A percentile compares a stretch with the other conserved stretches of the same genome.
Evolutionary conservation across 176 grass and related monocot genomes (phyloP).

Genomic region (Thinopyrum elongatum): DNA sequence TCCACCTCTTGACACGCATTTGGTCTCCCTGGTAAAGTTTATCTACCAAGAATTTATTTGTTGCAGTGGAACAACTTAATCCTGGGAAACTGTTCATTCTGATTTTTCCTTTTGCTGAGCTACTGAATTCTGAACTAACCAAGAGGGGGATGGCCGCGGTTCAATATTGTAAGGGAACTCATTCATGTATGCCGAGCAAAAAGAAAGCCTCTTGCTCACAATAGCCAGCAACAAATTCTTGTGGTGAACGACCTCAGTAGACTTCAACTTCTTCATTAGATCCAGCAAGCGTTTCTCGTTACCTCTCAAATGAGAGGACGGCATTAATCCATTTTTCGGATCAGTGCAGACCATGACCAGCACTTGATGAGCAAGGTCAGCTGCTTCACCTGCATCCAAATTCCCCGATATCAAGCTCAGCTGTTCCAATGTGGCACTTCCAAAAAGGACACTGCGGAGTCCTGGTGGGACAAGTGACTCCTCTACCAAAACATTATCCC

Average conservation of each 20-base stretch:
- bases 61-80: conserved; percentile 43
- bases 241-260: conserved; percentile 62
- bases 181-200: conserved; percentile 80
- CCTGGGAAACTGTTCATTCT: conserved; percentile 34
- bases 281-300: conserved; percentile 83
- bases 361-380: conserved; percentile 76
- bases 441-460: conserved; percentile 90
- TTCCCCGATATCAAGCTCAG: conserved; percentile 79
- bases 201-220: conserved; percentile 56
- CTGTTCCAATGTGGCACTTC: conserved; percentile 82
- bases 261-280: conserved; percentile 88
- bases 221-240: conserved; percentile 69
- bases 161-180: conserved; percentile 83
- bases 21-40: conserved; percentile 31
- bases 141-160: conserved; percentile 54
- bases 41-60: conserved; percentile 30
- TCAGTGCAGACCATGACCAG: conserved; percentile 84
- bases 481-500: conserved; percentile 68
- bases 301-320: conserved; percentile 63
- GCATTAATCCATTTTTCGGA: conserved; percentile 91
- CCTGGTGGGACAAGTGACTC: conserved; percentile 76
- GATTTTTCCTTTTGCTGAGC: conserved; percentile 21
- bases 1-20: conserved; percentile 41
- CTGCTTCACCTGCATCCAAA: conserved; percentile 45
- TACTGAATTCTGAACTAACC: conserved; percentile 59